Evolutionary conservation across 140 eudicot species (phyloP), one percentile per base, ranked within the genome.

Genomic region (Senecio squalidus): DNA sequence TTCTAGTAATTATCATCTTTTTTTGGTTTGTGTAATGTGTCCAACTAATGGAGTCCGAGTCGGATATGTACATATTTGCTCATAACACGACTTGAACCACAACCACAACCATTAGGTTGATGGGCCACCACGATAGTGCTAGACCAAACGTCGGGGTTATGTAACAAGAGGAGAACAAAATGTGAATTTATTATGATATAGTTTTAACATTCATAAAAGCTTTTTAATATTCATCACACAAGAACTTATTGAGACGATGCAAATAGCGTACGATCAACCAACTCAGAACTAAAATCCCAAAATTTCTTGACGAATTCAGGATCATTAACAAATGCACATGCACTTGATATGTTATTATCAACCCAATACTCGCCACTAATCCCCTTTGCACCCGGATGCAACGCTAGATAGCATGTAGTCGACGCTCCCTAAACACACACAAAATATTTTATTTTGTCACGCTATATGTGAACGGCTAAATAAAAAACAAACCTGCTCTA

Each of bases 401-500:
- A 52, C 45, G 96, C 96, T 60, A 84, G 67, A 67, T 84, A 88
- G 69, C 96, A 84, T 1, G 88, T 79, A 0, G 96, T 84, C 6
- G 96, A 92, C 15, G 96, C 96, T 62, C 95, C 96, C 95, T 87
- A 58, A 6, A 54, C 58, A 22, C 55, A 62, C 15, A 10, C 9
- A 36, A 36, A 36, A 36, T 1, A 13, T 36, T 36, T 36, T 36
- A 68, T 51, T 4, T 41, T 17, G 52, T 34, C 22, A 36, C 28
- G 21, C 25, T 23, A n/a, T 17, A 26, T 18, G 60, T 28, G 30
- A 26, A 9, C 43, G 48, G 29, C n/a, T n/a, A n/a, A n/a, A n/a
- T n/a, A n/a, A n/a, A 46, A 10, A 55, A 62, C 72, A 9, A 55
- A 80, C 86, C 78, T 81, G 88, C 62, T 69, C 76, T 39, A 66